Evolutionary conservation across 805 yeast genomes (phyloP), one percentile per base, ranked within the genome.

Genomic region (Grigorovia yakushimaensis): DNA sequence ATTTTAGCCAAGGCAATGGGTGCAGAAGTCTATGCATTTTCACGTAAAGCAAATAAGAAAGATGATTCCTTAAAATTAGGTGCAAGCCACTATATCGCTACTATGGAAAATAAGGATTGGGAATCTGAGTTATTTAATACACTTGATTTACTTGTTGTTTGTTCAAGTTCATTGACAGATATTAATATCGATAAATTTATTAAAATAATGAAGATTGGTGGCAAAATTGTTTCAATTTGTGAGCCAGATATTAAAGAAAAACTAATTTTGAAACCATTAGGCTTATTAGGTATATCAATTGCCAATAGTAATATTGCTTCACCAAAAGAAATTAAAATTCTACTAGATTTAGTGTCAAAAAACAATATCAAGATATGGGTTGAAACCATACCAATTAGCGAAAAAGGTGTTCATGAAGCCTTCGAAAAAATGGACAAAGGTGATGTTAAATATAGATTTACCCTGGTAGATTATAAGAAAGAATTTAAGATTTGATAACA

Each of bases 1-100:
- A 69, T 73, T 57, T 73, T 78, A 49, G 79, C 82, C 39, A 73
- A 75, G 52, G 82, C 82, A 7, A 59, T 79, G 58, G 83, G 82
- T 47, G 80, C 81, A 27, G 73, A 77, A 51, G 82, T 78, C 24
- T 69, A 72, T 43, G 82, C 79, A 3, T 69, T 78, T 55, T 77
- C 82, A n/a, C 69, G 83, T 65, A 62, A 72, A 20, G 56, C 62
- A 15, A 55, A 72, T 40, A 78, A 78, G 66, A 73, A 68, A 55
- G 74, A 67, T 40, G 73, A 75, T 49, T 74, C 82, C n/a, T 7
- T 61, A 20, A 57, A 68, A 48, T 66, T 78, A 60, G 82, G 83
- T 48, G 81, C 81, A 22, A 72, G 72, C 49, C 69, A 66, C 11
- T 77, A 69, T 56, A 57, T 79, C 54, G 81, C 85, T 36, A 79